Base-by-base conservation (phyloP, 306 rosid genomes). In the Vigna angularis region DNA sequence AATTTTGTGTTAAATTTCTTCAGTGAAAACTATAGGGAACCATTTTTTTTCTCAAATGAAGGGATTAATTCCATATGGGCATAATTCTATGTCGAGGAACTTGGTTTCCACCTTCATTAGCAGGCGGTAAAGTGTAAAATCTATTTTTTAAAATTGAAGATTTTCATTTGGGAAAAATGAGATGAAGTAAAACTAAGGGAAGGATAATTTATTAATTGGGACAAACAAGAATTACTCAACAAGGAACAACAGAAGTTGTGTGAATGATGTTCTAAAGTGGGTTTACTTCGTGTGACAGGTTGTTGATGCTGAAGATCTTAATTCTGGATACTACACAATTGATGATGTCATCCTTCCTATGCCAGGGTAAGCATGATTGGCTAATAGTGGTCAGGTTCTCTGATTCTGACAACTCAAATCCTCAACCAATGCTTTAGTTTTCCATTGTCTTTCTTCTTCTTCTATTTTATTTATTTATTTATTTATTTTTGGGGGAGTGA, bases 311-410 rank as follows among this genome's bases (percentile, higher is more conserved):
- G 97, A 93, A 81, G 98, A 93, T 83, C 80, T 95, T 58, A 76
- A 67, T 59, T 76, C 77, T 36, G 86, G 93, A 76, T 87, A 44
- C 70, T 95, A 87, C 76, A 87, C 87, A 20, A 84, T 93, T 84
- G 96, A 93, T 34, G 99, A 95, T 67, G 83, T 91, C 55, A 81
- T 95, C 80, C 99, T 95, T 83, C 99, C 99, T n/a, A 55, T 91
- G 88, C 99, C 99, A 4, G 99, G 99, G 99, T 93, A 81, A 85
- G 89, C 80, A 65, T 36, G 49, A 74, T 47, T 70, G 58, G 26
- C 26, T 12, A 71, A 48, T 73, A 58, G 61, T 81, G 58, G 47
- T 76, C 45, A 59, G 63, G 53, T 68, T 18, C 50, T 66, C 59
- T 50, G 56, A 70, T 78, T 64, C 30, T n/a, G 56, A 34, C 62